Conservation (phyloP, 805 yeast species). For the Blastobotrys americana region DNA sequence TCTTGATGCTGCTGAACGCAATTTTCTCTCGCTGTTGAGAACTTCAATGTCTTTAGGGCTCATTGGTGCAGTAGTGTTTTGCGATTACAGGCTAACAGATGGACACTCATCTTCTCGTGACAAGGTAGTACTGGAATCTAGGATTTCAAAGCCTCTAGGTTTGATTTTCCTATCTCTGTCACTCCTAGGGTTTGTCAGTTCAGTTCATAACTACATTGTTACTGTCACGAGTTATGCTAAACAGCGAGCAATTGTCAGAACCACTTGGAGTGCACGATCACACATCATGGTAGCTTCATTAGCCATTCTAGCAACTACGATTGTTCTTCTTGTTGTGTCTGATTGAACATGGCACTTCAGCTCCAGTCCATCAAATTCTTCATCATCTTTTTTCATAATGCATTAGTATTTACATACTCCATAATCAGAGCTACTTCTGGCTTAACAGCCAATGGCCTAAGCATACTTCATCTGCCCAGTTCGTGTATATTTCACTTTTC, state of each 20-base stretch:
- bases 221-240: constrained; percentile 4
- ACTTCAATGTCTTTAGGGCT: constrained; percentile 21
- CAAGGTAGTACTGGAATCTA: not conserved
- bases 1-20: constrained; percentile 27
- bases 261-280: constrained; percentile 9
- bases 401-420: constrained; percentile 1
- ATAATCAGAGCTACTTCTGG: not conserved
- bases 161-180: not conserved
- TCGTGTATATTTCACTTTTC: constrained; percentile 34
- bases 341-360: not conserved
- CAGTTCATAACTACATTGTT: not conserved
- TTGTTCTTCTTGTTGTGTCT: constrained; percentile 10
- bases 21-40: constrained; percentile 21
- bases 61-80: constrained; percentile 22
- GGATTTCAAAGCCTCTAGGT: not conserved
- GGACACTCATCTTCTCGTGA: not conserved
- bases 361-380: not conserved
- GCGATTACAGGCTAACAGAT: constrained; percentile 14
- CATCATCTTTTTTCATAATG: not conserved
- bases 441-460: constrained; percentile 5
- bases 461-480: constrained; percentile 22
- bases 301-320: constrained; percentile 18
- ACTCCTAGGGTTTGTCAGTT: not conserved
- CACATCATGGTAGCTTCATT: constrained; percentile 15
- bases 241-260: constrained; percentile 19